Evolutionary conservation across 345 rosid species (phyloP), one percentile per base, ranked within the genome.

Genomic region (Citrus medica): DNA sequence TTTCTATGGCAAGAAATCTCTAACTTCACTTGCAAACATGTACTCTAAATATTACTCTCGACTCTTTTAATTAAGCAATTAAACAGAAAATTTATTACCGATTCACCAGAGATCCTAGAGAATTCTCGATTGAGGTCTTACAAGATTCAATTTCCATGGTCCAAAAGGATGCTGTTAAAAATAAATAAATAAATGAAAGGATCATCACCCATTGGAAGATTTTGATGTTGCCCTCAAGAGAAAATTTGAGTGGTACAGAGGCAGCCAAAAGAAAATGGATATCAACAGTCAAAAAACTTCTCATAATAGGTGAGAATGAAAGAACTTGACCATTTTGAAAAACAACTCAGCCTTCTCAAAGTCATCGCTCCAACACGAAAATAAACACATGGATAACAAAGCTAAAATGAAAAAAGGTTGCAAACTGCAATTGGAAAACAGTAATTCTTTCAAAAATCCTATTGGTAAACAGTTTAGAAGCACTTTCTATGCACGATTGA

Each of bases 401-500:
- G 75, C 77, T 75, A 73, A 73, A 85, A 82, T 33, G 77, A 78
- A 67, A 80, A 80, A 59, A 80, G 42, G 77, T 78, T 55, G 83
- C 85, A 30, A 75, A 86, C 58, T 79, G 82, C 83, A 79, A 75
- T 76, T 74, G 62, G 55, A 60, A 53, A 77, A 60, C 62, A 74
- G 30, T 73, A 67, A 61, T 63, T 83, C 67, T 82, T 63, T 78
- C 28, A n/a, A 71, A 68, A 77, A 76, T 40, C 40, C 83, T 78
- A 74, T 73, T 70, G 73, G 68, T 6, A 13, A 82, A 69, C 40
- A 25, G 62, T 35, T 91, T 86, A 94, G 91, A 94, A 93, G 89
- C 98, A 94, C 66, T 94, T 93, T 87, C 98, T 84, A 82, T 94
- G 98, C 76, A 94, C 97, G 32, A 94, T 94, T 6, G 98, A 93